These are phyloP conservation scores for Telopea speciosissima DNA, from an alignment of 177 flowering plant species.

Conservation along the genomic window DNA sequence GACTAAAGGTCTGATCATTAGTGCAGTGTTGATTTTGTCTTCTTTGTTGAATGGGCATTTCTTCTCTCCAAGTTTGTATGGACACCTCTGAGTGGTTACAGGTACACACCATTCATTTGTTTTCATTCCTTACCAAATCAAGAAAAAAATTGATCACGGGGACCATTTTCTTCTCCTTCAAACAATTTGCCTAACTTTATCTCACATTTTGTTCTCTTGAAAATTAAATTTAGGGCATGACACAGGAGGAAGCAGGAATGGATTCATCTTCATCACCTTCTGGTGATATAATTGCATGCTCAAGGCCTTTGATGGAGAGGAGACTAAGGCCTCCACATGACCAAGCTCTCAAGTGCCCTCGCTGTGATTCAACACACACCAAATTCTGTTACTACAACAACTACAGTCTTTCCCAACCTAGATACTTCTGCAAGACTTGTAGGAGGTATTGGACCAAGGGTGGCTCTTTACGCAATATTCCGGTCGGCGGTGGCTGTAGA, in stretches of 20 bases:
- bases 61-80: conserved; percentile 88
- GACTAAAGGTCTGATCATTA: background rate
- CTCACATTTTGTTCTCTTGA: background rate
- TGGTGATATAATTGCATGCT: conserved; percentile 45
- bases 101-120: conserved; percentile 30
- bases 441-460: conserved; percentile 84
- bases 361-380: conserved; percentile 77
- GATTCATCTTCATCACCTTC: conserved; percentile 47
- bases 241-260: conserved; percentile 41
- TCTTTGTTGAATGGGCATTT: conserved; percentile 45
- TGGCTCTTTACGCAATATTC: conserved; percentile 70
- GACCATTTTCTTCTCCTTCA: background rate
- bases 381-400: conserved; percentile 85
- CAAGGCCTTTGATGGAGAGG: conserved; percentile 50
- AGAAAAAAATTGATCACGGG: background rate
- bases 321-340: conserved; percentile 69
- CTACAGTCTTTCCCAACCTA: conserved; percentile 73
- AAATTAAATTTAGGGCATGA: conserved; percentile 29
- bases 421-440: conserved; percentile 82
- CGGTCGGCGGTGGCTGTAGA: conserved; percentile 76
- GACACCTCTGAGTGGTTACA: conserved; percentile 85
- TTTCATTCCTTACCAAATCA: background rate
- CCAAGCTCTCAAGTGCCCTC: conserved; percentile 63
- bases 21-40: background rate
- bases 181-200: no score